phyloP scores from a whole-genome alignment of 139 green algal genomes.

The Desmodesmus armatus region DNA sequence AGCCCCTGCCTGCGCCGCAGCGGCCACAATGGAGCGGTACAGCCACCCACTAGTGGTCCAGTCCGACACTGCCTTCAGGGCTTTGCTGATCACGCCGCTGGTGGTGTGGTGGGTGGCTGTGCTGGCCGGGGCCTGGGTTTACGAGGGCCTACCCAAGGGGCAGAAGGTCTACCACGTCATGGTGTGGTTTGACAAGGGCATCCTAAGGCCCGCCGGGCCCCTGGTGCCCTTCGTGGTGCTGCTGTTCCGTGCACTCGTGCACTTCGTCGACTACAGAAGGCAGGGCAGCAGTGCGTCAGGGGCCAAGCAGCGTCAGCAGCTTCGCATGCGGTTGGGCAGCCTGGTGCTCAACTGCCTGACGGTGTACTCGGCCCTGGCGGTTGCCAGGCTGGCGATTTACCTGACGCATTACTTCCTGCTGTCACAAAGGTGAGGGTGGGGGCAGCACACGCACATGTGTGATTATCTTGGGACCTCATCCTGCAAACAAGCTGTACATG shows the following conservation, averaged over 20 bases:
- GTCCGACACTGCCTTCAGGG: constrained; percentile 17
- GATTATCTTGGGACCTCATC: too few species aligned
- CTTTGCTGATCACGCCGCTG: background rate
- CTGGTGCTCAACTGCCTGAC: background rate
- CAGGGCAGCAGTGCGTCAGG: too few species aligned
- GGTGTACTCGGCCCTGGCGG: constrained; percentile 25
- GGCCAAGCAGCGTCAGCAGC: background rate
- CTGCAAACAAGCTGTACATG: too few species aligned
- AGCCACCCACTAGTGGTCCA: constrained; percentile 24
- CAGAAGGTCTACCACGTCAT: constrained; percentile 28
- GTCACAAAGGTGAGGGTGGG: constrained; percentile 27
- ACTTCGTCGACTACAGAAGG: background rate
- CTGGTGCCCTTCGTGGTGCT: constrained; percentile 39
- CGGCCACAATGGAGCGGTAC: background rate
- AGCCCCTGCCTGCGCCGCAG: background rate
- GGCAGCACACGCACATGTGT: too few species aligned
- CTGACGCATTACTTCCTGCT: constrained; percentile 22
- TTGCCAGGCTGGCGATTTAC: constrained; percentile 20
- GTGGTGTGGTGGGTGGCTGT: constrained; percentile 43
- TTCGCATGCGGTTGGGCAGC: background rate
- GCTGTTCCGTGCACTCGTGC: background rate
- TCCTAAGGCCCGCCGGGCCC: constrained; percentile 39
- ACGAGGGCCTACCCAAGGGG: constrained; percentile 33
- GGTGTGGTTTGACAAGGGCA: constrained; percentile 38
- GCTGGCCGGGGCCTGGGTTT: background rate